A percentile compares a stretch with the other conserved stretches of the same genome.
These are phyloP conservation scores for Goffeauzyma gilvescens DNA, from an alignment of 768 basidiomycete genomes.

Conservation along the genomic window DNA sequence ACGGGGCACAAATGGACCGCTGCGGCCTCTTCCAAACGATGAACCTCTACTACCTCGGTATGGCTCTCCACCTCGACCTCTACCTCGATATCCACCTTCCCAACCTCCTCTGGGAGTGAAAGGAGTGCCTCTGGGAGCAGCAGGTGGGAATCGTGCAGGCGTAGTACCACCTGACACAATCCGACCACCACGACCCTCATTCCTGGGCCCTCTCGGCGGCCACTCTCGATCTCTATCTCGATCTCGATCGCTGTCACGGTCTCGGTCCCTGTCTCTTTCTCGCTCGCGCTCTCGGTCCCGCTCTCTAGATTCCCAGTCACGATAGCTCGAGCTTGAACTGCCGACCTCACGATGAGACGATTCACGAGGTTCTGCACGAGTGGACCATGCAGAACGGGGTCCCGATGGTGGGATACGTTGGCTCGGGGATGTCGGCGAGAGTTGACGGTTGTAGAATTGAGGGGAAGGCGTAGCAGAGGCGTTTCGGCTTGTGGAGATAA, in stretches of 20 bases:
- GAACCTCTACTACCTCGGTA: slow-evolving; percentile 3
- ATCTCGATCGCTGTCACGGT: background rate
- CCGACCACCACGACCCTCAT: slow-evolving; percentile 1
- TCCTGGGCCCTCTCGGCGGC: slow-evolving; percentile 5
- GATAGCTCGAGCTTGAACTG: too few relatives aligned
- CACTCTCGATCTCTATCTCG: background rate
- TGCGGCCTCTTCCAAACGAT: background rate
- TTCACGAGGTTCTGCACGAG: background rate
- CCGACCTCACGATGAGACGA: background rate
- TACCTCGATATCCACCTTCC: slow-evolving; percentile 6
- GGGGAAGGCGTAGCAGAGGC: background rate
- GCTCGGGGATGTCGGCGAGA: slow-evolving; percentile 1
- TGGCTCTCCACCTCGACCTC: slow-evolving; percentile 4
- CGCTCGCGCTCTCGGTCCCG: background rate
- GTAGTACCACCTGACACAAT: too few relatives aligned
- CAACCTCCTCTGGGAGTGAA: slow-evolving; percentile 6
- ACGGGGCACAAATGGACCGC: too few relatives aligned
- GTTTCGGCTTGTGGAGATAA: background rate
- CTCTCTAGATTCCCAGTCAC: slow-evolving; percentile 1
- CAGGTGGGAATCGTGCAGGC: background rate
- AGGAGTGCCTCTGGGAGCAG: background rate
- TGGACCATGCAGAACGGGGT: slow-evolving; percentile 1
- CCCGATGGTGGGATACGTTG: slow-evolving; percentile 4
- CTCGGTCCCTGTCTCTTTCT: background rate
- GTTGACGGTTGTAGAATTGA: background rate